phyloP scores from a whole-genome alignment of 148 eudicot species.

The Bassia scoparia region DNA sequence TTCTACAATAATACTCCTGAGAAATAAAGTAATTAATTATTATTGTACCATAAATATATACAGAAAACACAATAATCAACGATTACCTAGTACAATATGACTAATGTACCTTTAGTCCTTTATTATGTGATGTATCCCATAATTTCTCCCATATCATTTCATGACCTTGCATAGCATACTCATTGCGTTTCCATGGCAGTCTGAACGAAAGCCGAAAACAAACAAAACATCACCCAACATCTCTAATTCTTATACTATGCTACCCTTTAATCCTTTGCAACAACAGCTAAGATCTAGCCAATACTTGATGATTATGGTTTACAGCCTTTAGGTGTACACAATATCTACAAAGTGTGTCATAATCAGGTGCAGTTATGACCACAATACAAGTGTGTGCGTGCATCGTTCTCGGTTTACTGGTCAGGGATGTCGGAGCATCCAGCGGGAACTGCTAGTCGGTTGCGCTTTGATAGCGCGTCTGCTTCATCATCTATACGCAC shows the following conservation, averaged over 20 bases:
- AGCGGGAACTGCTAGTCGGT: conserved; percentile 24
- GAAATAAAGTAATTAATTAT: not conserved
- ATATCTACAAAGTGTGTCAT: too few species aligned
- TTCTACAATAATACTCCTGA: not conserved
- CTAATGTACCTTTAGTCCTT: not conserved
- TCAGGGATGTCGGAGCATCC: conserved; percentile 43
- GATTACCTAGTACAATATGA: not conserved
- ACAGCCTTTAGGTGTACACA: not conserved
- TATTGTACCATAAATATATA: too few species aligned
- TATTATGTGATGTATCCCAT: not conserved
- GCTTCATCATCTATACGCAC: conserved; percentile 30
- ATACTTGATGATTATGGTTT: not conserved
- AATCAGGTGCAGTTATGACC: too few species aligned
- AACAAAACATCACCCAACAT: not conserved
- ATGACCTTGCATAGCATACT: not conserved
- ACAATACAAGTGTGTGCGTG: too few species aligned
- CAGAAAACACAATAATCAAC: not conserved
- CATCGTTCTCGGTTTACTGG: not conserved
- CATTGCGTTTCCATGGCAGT: not conserved
- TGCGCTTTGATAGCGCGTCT: conserved; percentile 20
- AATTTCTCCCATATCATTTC: not conserved
- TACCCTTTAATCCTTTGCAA: not conserved
- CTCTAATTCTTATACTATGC: not conserved
- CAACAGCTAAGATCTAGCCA: not conserved
- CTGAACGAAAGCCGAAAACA: not conserved